Percentiles rank a stretch among this genome's conserved stretches.
Evolutionary conservation across 2,329 filamentous ascomycete genomes (phyloP).

Genomic region (Cordyceps tenuipes): DNA sequence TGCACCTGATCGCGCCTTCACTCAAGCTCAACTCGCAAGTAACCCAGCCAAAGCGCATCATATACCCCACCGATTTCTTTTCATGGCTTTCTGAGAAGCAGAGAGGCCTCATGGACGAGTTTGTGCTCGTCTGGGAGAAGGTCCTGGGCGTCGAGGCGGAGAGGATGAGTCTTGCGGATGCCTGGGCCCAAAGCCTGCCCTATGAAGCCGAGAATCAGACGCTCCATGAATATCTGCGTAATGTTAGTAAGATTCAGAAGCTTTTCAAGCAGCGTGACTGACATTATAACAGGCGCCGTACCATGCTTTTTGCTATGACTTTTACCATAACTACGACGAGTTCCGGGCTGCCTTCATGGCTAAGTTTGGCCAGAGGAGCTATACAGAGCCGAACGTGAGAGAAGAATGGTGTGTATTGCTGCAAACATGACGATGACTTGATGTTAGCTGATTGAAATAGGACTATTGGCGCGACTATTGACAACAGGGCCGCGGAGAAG

Average conservation of each 20-base stretch:
- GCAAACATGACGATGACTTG: neutral
- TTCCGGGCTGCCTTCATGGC: constrained; percentile 21
- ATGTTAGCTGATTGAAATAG: constrained; percentile 12
- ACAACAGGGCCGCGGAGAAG: neutral
- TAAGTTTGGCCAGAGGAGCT: constrained; percentile 19
- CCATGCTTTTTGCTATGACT: constrained; percentile 25
- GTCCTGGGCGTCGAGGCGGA: constrained; percentile 15
- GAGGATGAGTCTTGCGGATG: constrained; percentile 13
- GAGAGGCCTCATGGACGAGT: constrained; percentile 14
- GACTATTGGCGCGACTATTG: constrained; percentile 15
- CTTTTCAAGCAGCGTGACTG: neutral
- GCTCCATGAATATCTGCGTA: constrained; percentile 22
- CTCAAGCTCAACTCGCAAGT: constrained; percentile 10
- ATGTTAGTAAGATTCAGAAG: constrained; percentile 17
- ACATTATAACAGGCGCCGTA: constrained; percentile 22
- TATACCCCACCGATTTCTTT: constrained; percentile 21
- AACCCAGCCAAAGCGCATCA: constrained; percentile 14
- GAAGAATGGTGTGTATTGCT: constrained; percentile 22
- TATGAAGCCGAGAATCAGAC: constrained; percentile 14
- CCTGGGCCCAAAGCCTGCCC: constrained; percentile 19
- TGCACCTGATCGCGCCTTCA: constrained; percentile 14
- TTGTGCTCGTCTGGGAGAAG: constrained; percentile 20
- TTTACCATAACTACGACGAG: constrained; percentile 22
- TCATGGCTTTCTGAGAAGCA: constrained; percentile 7
- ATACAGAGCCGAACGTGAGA: constrained; percentile 21